Evolutionary conservation across 1,284 basidiomycete species (phyloP), one percentile per base, ranked within the genome.

Genomic region (Fomitopsis betulina): DNA sequence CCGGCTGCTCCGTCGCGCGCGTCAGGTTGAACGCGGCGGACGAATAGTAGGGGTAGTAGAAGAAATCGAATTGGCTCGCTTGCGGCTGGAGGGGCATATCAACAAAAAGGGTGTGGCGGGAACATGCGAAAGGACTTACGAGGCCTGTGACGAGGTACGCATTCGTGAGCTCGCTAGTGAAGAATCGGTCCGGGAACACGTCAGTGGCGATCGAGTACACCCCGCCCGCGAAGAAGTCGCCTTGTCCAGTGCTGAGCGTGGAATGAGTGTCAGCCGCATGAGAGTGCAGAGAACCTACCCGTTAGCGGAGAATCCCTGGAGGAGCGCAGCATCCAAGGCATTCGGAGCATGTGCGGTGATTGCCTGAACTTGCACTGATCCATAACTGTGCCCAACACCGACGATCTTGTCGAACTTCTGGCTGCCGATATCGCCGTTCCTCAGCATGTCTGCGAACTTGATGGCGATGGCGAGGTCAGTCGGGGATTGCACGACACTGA

Each of bases 321-420:
- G 45, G 10, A 62, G 56, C 25, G 55, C 57, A 9, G 43, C 61
- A 40, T 60, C 57, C 23, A 62, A 42, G 39, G 52, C 27, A 3
- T 45, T 35, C 17, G 61, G 61, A 4, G 35, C 37, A 15, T 53
- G 45, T 8, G 59, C 55, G 3, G 59, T 59, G 25, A 64, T 27
- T 10, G 59, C 61, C 30, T 62, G 58, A 2, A 59, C 47, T 45
- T 59, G 58, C 2, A 62, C 55, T 5, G 63, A 62, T 8, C 63
- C 63, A 50, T 64, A 64, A 53, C 57, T 59, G 54, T 64, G 63
- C 0, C 61, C 63, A 23, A 64, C 57, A n/a, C 57, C 59, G 8
- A 64, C 57, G 38, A 64, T 55, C 57, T 62, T 62, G 42, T 32
- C 32, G 53, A 62, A 64, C 40, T 56, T 53, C 32, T 55, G 54